phyloP scores from a whole-genome alignment of 2,329 filamentous ascomycete species.

The Amesomyces nigricolor region DNA sequence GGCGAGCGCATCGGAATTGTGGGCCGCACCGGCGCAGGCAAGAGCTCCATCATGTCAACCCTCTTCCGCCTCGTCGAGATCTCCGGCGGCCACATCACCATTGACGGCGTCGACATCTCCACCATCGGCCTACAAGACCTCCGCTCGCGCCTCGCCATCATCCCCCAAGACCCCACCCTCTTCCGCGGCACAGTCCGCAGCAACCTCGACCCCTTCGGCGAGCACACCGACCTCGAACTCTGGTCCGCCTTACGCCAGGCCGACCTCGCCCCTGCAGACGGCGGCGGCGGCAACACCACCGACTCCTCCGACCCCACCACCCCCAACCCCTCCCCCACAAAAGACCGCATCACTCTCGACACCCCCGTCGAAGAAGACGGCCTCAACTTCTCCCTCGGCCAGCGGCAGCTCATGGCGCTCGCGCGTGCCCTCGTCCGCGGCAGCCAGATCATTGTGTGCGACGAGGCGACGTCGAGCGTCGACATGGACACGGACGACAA shows the following conservation, averaged over 20 bases:
- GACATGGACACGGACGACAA: slow-evolving; percentile 97
- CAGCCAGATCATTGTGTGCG: slow-evolving; percentile 89
- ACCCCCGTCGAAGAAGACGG: slow-evolving; percentile 87
- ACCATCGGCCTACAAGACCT: slow-evolving; percentile 70
- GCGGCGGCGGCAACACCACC: slow-evolving; percentile 24
- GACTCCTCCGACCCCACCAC: slow-evolving; percentile 25
- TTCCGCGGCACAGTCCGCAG: slow-evolving; percentile 74
- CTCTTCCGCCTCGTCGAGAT: slow-evolving; percentile 71
- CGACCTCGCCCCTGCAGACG: slow-evolving; percentile 55
- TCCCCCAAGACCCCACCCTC: slow-evolving; percentile 77
- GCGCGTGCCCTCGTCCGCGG: slow-evolving; percentile 83
- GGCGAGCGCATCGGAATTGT: slow-evolving; percentile 79
- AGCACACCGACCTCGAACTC: slow-evolving; percentile 71
- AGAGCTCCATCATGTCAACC: slow-evolving; percentile 77
- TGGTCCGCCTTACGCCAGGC: slow-evolving; percentile 75
- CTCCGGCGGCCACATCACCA: slow-evolving; percentile 55
- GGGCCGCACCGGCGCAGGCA: slow-evolving; percentile 75
- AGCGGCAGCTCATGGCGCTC: slow-evolving; percentile 91
- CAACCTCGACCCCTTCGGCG: slow-evolving; percentile 75
- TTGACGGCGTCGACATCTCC: slow-evolving; percentile 64
- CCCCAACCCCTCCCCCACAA: slow-evolving; percentile 27
- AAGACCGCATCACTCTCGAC: slow-evolving; percentile 70
- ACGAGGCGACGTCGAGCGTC: slow-evolving; percentile 89
- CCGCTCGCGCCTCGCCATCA: slow-evolving; percentile 71
- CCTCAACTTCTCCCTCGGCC: slow-evolving; percentile 90